Evolutionary conservation across 495 filamentous ascomycete species (phyloP), one percentile per base, ranked within the genome.

Genomic region (Lepraria neglecta): DNA sequence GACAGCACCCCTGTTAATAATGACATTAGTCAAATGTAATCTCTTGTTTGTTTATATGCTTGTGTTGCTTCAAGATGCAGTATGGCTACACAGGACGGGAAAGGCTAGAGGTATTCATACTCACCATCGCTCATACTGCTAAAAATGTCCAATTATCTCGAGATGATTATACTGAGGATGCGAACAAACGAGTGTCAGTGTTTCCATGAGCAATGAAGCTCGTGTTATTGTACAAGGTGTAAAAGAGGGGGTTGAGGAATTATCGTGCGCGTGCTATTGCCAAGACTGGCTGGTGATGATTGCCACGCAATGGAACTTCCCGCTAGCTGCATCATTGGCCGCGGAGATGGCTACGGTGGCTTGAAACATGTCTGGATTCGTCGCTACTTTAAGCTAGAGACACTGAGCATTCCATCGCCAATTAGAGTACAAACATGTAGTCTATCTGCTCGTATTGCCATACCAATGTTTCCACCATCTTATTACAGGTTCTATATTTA

Each of bases 1-100:
- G 59, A 51, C 67, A 69, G 53, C 67, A 69, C 12, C 67, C 67
- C 67, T 69, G 45, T 31, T 38, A 7, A 15, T 42, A 11, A 38
- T 21, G 12, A 15, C 0, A 7, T 66, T 28, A 66, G 60, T 31
- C 11, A 24, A 4, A 14, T n/a, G 11, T 24, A 14, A 10, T 35
- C 9, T 54, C 12, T 19, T n/a, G 31, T 15, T 19, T 30, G 10
- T 2, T 35, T 51, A n/a, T 38, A 9, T 15, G 28, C 14, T 46
- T 17, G 30, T 21, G 48, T 48, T 62, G 24, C 27, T 5, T n/a
- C 9, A n/a, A 43, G 31, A 45, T 56, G 40, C n/a, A 31, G 12
- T n/a, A 31, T 38, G 31, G n/a, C 10, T 27, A 33, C 35, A 33
- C 35, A 38, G 56, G 27, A 21, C 7, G 48, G 30, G 15, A 58